Evolutionary conservation across 225 moss, liverwort and hornwort genomes (phyloP).

Genomic region (Pseudoscleropodium purum): DNA sequence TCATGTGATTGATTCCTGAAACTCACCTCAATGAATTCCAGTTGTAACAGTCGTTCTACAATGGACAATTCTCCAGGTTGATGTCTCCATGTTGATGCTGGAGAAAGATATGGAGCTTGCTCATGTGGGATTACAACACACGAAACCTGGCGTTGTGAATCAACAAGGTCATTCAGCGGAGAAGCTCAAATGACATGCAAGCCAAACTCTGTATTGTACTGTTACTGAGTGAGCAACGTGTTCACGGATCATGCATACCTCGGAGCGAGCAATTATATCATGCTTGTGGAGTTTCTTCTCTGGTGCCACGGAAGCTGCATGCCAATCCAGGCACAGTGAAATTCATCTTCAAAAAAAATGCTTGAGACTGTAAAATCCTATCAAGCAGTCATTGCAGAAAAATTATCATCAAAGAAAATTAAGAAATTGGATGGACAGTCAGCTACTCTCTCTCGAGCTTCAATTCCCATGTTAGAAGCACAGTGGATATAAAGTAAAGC

Average conservation of each 20-base stretch:
- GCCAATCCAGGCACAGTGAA: neutral
- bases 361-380: neutral
- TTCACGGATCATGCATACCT: neutral
- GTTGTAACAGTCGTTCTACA: conserved; percentile 39
- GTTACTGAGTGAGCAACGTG: neutral
- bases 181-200: neutral
- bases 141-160: conserved; percentile 35
- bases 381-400: neutral
- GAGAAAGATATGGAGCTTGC: conserved; percentile 30
- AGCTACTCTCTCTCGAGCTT: neutral
- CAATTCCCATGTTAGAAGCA: neutral
- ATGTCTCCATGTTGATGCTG: conserved; percentile 50
- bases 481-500: neutral
- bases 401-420: neutral
- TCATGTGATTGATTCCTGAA: neutral
- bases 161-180: neutral
- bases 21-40: conserved; percentile 42
- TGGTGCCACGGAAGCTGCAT: conserved; percentile 31
- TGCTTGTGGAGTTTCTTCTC: conserved; percentile 19
- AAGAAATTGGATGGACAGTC: neutral
- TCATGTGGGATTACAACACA: conserved; percentile 50
- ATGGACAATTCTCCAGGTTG: conserved; percentile 19
- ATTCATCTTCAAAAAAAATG: neutral
- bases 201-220: neutral
- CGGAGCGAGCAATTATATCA: conserved; percentile 35